phyloP scores from a whole-genome alignment of 257 asterid genomes.

The Lantana camara region DNA sequence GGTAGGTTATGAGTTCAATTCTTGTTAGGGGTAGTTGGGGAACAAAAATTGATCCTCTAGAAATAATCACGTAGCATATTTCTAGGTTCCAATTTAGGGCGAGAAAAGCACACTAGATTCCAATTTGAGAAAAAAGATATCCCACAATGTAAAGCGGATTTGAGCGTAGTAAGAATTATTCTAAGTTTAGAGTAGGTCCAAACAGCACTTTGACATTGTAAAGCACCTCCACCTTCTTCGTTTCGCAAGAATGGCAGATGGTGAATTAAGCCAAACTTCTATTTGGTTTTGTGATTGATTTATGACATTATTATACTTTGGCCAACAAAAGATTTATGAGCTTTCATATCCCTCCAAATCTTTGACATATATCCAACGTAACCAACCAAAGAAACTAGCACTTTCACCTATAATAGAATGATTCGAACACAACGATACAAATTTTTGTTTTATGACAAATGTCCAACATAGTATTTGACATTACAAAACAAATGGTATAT shows the following conservation, averaged over 20 bases:
- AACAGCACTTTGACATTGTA: background rate
- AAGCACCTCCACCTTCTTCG: background rate
- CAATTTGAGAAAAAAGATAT: background rate
- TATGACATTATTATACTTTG: background rate
- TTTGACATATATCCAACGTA: background rate
- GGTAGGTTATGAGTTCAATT: no score
- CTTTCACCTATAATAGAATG: no score
- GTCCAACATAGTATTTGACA: no score
- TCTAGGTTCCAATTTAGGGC: no score
- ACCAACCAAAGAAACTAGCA: no score
- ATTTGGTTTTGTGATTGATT: conserved; percentile 26
- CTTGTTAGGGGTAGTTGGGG: no score
- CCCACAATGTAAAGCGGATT: background rate
- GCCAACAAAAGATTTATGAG: conserved; percentile 18
- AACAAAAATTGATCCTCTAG: no score
- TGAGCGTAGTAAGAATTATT: background rate
- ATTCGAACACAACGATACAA: no score
- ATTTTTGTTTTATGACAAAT: no score
- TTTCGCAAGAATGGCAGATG: conserved; percentile 21
- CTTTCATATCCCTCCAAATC: background rate
- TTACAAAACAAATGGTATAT: no score
- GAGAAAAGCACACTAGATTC: background rate
- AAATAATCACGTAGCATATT: no score
- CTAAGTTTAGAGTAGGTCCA: conserved; percentile 17
- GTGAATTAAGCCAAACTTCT: background rate